Conservation (phyloP, 495 filamentous ascomycete genomes). For the Hypoxylon rickii region DNA sequence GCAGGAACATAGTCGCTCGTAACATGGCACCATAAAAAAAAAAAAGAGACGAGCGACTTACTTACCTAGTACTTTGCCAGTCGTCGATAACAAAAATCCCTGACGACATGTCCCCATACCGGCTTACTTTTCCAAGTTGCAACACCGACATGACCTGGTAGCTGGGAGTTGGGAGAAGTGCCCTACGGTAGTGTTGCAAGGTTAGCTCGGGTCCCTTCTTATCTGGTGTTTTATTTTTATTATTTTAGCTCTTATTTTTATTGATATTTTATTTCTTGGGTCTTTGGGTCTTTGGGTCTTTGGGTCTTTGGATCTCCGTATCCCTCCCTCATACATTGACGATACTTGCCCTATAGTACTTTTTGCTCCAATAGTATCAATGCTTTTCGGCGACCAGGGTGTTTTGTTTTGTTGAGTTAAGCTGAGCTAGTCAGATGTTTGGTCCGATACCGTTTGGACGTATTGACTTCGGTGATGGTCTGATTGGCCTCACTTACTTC, state of each 20-base stretch:
- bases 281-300: no score
- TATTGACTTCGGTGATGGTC: slow-evolving; percentile 16
- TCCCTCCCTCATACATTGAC: no score
- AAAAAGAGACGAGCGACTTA: no score
- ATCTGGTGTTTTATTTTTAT: not conserved
- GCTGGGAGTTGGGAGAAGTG: not conserved
- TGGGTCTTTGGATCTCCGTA: no score
- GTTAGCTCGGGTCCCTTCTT: not conserved
- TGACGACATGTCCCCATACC: slow-evolving; percentile 12
- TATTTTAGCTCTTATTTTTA: no score
- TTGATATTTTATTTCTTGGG: no score
- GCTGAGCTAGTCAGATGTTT: slow-evolving; percentile 20
- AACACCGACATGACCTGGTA: slow-evolving; percentile 22
- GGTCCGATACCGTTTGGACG: slow-evolving; percentile 13
- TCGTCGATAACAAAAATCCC: slow-evolving; percentile 17
- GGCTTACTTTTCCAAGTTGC: slow-evolving; percentile 18
- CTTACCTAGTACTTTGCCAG: slow-evolving; percentile 3
- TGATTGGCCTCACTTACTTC: slow-evolving; percentile 20
- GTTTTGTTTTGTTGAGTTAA: no score
- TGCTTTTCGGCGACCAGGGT: no score
- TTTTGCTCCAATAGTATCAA: no score
- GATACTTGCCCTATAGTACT: no score
- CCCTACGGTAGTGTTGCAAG: not conserved
- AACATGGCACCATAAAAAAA: slow-evolving; percentile 3
- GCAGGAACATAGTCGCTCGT: slow-evolving; percentile 19